Evolutionary conservation across 164 flowering plant genomes (phyloP).

Genomic region (Tinospora cordifolia): DNA sequence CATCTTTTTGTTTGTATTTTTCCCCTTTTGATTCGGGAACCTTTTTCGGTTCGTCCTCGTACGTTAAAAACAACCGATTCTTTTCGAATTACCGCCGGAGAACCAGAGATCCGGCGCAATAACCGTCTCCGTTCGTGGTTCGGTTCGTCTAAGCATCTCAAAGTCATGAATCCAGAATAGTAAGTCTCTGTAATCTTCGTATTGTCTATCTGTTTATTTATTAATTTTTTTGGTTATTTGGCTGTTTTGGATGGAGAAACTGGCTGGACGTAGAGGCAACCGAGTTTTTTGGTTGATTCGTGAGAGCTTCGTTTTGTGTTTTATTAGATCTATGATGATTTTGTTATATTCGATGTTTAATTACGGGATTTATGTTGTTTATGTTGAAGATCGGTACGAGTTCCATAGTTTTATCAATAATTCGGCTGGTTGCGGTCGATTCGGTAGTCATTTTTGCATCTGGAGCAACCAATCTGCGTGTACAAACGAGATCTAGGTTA

Average conservation of each 20-base stretch:
- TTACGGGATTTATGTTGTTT: not conserved
- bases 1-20: not conserved
- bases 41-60: not conserved
- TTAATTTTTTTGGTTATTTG: too few species aligned
- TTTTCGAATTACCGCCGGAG: not conserved
- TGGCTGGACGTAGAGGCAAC: not conserved
- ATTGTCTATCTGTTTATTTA: not conserved
- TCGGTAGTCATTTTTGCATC: not conserved
- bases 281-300: not conserved
- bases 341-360: not conserved
- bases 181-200: not conserved
- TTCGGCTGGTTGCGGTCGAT: not conserved
- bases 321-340: slow-evolving; percentile 2
- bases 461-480: not conserved
- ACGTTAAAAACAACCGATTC: not conserved
- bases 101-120: not conserved
- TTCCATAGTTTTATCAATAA: not conserved
- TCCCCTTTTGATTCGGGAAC: too few species aligned
- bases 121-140: not conserved
- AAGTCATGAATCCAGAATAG: slow-evolving; percentile 21
- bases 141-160: not conserved
- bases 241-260: not conserved
- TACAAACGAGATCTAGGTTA: not conserved
- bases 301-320: not conserved
- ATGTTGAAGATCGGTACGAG: not conserved